Conservation (phyloP, 352 stramenopile genomes). For the Globisporangium canariense region DNA sequence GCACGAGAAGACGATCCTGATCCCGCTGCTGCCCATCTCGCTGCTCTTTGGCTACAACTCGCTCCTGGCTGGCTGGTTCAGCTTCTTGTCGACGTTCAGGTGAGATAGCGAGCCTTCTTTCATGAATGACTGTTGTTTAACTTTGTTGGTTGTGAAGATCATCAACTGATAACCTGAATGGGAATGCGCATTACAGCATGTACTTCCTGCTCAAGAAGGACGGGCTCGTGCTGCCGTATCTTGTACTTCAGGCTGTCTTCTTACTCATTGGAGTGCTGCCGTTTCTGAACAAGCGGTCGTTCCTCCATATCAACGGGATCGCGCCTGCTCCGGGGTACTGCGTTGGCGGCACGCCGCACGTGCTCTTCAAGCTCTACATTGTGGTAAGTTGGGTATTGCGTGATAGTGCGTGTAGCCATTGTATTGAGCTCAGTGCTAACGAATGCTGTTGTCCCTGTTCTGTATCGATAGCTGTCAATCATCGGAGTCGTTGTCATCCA, state of each 20-base stretch:
- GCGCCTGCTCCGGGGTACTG: constrained; percentile 37
- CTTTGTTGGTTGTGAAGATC: neutral
- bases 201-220: constrained; percentile 86
- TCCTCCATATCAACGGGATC: constrained; percentile 21
- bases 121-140: neutral
- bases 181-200: constrained; percentile 43
- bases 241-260: constrained; percentile 56
- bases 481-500: constrained; percentile 55
- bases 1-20: constrained; percentile 96
- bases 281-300: constrained; percentile 32
- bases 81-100: constrained; percentile 81
- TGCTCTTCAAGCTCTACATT: constrained; percentile 38
- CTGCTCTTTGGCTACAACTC: constrained; percentile 70
- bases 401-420: neutral
- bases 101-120: constrained; percentile 20
- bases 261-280: constrained; percentile 43
- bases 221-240: constrained; percentile 64
- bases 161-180: neutral
- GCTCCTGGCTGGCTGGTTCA: constrained; percentile 74
- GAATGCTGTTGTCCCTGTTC: neutral
- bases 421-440: neutral
- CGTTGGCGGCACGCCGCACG: constrained; percentile 29
- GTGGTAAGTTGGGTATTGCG: constrained; percentile 31
- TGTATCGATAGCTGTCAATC: constrained; percentile 43
- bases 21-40: constrained; percentile 90